Evolutionary conservation across 2,329 filamentous ascomycete genomes (phyloP).

Genomic region (Pseudocercospora vitis): DNA sequence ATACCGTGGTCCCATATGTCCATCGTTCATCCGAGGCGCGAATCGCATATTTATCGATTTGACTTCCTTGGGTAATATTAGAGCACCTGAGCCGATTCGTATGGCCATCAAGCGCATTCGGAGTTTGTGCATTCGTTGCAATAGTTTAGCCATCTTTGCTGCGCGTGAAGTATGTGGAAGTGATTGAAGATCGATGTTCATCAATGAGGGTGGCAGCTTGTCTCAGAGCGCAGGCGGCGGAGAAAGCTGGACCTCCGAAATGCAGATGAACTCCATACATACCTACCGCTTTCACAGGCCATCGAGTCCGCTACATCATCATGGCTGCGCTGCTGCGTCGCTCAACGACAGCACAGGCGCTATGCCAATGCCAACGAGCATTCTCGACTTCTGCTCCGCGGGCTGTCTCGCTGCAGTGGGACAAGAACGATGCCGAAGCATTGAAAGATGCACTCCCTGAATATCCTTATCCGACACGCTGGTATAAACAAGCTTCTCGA

Average conservation of each 20-base stretch:
- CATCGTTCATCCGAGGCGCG: constrained; percentile 59
- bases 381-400: constrained; percentile 36
- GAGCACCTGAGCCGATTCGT: constrained; percentile 78
- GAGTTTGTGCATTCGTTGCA: constrained; percentile 72
- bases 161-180: not conserved
- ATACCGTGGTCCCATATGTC: constrained; percentile 73
- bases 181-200: constrained; percentile 7
- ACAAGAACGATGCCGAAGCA: constrained; percentile 35
- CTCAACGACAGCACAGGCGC: constrained; percentile 13
- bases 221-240: constrained; percentile 10
- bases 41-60: constrained; percentile 75
- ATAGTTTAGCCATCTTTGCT: constrained; percentile 55
- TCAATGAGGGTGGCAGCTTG: not conserved
- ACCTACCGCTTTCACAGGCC: not conserved
- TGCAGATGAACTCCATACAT: not conserved
- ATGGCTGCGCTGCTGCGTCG: constrained; percentile 34
- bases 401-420: constrained; percentile 32
- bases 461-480: constrained; percentile 68
- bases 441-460: constrained; percentile 41
- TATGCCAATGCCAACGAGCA: constrained; percentile 27
- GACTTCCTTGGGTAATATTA: constrained; percentile 73
- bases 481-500: constrained; percentile 77
- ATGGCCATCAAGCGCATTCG: constrained; percentile 72
- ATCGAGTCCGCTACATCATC: not conserved
- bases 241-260: constrained; percentile 4